Base-by-base conservation (phyloP, 2,329 filamentous ascomycete genomes). In the Fusarium marasasianum region DNA sequence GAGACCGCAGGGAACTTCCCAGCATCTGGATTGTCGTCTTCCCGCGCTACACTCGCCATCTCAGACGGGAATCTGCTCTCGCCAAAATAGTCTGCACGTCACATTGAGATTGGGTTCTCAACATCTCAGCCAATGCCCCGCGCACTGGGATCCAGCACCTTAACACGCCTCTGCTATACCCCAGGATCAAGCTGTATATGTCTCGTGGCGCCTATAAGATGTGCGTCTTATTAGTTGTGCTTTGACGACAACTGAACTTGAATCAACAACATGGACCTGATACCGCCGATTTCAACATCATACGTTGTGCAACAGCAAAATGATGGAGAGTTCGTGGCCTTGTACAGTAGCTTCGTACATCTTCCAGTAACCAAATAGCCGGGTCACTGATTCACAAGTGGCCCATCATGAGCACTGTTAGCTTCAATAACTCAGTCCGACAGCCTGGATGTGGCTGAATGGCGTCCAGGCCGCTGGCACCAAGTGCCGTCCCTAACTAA, bases 361-460 rank as follows among this genome's bases (percentile, higher is more conserved):
- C 22, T 53, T 29, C 51, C 51, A 55, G 35, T 55, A 70, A 47
- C 66, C 67, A 53, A 47, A 47, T 37, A 59, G 53, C 24, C 31
- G 66, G 67, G 60, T 59, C 43, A 33, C 54, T 65, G 47, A 64
- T 37, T 70, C 47, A 71, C 48, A 37, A 41, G 48, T 38, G 54
- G 56, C 33, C 51, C 59, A 50, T 43, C 50, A 50, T 56, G 51
- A 63, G 53, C 43, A 54, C 63, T 54, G 45, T 29, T 71, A 58
- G 66, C 48, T 69, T 59, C 50, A 50, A 51, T n/a, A 63, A 55
- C 56, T 33, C 60, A 71, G 67, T 70, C 67, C 66, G 60, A 66
- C 66, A 70, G 67, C 59, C 47, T 71, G 66, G 66, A 40, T 66
- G 66, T 70, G 67, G 67, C 67, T 71, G 53, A 54, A 70, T 54